Conservation (phyloP, 2,329 filamentous ascomycete species). For the Xenosphaeropsis pyriputrescens region DNA sequence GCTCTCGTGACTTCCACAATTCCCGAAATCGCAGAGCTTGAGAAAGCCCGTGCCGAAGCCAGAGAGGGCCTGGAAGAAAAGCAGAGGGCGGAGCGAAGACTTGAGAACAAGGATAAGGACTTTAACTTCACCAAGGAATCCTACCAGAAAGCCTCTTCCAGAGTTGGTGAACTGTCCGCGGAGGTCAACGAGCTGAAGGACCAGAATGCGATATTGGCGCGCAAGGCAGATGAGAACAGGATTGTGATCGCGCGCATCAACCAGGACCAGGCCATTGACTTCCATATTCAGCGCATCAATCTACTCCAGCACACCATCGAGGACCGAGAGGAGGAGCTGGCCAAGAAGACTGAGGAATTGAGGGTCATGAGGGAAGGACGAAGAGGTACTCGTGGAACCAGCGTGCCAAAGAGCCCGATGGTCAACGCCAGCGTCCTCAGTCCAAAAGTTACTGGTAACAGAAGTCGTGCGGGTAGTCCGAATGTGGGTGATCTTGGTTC, state of each 20-base stretch:
- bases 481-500: neutral
- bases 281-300: conserved; percentile 11
- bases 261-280: conserved; percentile 13
- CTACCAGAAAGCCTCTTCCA: conserved; percentile 15
- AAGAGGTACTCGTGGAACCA: conserved; percentile 16
- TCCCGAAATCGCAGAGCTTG: conserved; percentile 23
- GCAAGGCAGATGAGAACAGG: conserved; percentile 11
- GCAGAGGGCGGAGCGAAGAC: conserved; percentile 8
- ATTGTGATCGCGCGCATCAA: conserved; percentile 15
- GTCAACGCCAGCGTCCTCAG: conserved; percentile 11
- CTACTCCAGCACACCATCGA: conserved; percentile 20
- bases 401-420: conserved; percentile 15
- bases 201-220: conserved; percentile 5
- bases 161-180: conserved; percentile 6
- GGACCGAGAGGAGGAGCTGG: conserved; percentile 17
- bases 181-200: conserved; percentile 8
- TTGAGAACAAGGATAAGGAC: conserved; percentile 8
- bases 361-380: conserved; percentile 24
- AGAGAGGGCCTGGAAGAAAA: conserved; percentile 6
- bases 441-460: conserved; percentile 5
- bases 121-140: conserved; percentile 13
- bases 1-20: conserved; percentile 16
- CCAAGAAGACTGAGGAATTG: conserved; percentile 22
- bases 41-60: conserved; percentile 23
- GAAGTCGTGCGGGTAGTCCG: conserved; percentile 1